phyloP scores from a whole-genome alignment of 768 basidiomycete genomes.

The Lactifluus rugatus region DNA sequence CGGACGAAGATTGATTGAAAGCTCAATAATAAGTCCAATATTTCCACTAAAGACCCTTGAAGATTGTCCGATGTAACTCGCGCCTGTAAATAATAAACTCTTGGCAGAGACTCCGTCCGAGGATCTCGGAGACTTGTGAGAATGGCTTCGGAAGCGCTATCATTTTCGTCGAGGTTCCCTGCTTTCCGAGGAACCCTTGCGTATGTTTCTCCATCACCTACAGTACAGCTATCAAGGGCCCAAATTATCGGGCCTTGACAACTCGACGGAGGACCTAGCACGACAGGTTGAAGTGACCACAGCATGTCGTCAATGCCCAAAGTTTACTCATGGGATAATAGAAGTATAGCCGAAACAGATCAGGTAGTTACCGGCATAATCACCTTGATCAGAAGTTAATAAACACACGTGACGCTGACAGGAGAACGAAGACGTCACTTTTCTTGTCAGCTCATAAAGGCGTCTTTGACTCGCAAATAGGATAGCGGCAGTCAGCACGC shows the following conservation, averaged over 20 bases:
- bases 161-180: not conserved
- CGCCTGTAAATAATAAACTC: not conserved
- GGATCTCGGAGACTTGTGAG: not conserved
- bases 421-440: conserved; percentile 24
- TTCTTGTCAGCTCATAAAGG: conserved; percentile 63
- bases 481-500: conserved; percentile 88
- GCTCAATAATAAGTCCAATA: not conserved
- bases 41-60: not conserved
- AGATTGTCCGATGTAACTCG: not conserved
- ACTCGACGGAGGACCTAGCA: too few relatives aligned
- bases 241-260: not conserved
- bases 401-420: not conserved
- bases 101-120: not conserved
- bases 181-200: not conserved
- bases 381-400: not conserved
- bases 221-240: not conserved
- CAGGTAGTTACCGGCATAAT: not conserved
- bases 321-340: not conserved
- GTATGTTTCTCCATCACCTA: not conserved
- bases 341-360: not conserved
- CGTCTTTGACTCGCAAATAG: conserved; percentile 85
- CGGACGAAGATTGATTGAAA: not conserved
- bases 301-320: not conserved
- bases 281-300: not conserved
- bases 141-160: not conserved